Evolutionary conservation across 306 rosid genomes (phyloP).

Genomic region (Trifolium pratense): DNA sequence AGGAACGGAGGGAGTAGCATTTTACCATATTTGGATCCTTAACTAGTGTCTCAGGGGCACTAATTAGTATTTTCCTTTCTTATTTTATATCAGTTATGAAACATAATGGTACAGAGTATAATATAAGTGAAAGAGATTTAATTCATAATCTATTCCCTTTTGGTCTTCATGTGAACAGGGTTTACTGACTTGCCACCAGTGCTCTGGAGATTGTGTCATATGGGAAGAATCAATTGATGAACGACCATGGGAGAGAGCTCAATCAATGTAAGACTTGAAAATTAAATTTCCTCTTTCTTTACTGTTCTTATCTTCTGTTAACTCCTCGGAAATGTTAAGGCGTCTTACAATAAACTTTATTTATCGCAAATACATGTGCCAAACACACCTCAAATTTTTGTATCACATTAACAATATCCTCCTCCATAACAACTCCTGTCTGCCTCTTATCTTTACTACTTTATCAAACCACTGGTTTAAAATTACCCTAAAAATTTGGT

Average conservation of each 20-base stretch:
- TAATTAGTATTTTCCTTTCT: not conserved
- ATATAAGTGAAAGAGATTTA: conserved; percentile 19
- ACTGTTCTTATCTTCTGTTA: conserved; percentile 19
- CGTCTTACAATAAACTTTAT: not conserved
- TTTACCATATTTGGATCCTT: no score
- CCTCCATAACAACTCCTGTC: no score
- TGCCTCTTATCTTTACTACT: no score
- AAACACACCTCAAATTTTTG: no score
- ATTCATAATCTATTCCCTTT: conserved; percentile 2
- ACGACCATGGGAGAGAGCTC: conserved; percentile 93
- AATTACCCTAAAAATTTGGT: no score
- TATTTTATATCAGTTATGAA: conserved; percentile 20
- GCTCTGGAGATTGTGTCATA: conserved; percentile 87
- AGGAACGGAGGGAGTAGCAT: no score
- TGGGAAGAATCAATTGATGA: conserved; percentile 98
- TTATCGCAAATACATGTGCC: no score
- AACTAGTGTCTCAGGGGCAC: no score
- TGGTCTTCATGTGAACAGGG: conserved; percentile 60
- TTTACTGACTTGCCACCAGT: conserved; percentile 80
- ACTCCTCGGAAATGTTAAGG: conserved; percentile 21
- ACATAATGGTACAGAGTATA: conserved; percentile 12
- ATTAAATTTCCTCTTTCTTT: conserved; percentile 8
- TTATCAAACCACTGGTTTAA: no score
- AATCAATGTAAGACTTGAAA: conserved; percentile 60
- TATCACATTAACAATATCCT: no score